Percentiles rank a stretch among this genome's conserved stretches.
phyloP scores from a whole-genome alignment of 2,329 filamentous ascomycete species.

The Pleoardoris graminearum region DNA sequence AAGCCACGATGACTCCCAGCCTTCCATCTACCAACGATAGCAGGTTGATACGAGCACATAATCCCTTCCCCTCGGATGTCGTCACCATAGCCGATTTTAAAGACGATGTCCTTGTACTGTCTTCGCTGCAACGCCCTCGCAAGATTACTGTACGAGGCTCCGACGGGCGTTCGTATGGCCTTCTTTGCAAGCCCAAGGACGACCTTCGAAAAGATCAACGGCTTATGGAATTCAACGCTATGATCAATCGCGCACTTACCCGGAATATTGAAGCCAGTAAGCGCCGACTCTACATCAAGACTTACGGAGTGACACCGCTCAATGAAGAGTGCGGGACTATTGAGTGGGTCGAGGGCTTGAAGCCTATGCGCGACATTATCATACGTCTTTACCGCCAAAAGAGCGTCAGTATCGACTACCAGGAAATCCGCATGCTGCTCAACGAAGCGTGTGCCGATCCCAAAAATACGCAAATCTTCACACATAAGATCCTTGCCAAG shows the following conservation, averaged over 20 bases:
- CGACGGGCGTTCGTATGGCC: slow-evolving; percentile 83
- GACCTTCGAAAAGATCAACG: slow-evolving; percentile 96
- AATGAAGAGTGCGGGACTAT: slow-evolving; percentile 98
- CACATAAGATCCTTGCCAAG: slow-evolving; percentile 65
- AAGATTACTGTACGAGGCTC: slow-evolving; percentile 87
- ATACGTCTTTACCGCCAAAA: slow-evolving; percentile 76
- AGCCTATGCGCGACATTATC: slow-evolving; percentile 89
- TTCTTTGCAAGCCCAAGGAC: slow-evolving; percentile 97
- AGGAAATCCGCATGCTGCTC: slow-evolving; percentile 65
- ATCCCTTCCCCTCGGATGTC: slow-evolving; percentile 83
- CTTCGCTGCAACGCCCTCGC: slow-evolving; percentile 88
- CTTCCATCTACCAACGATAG: slow-evolving; percentile 74
- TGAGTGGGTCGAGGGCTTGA: slow-evolving; percentile 97
- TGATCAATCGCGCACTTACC: slow-evolving; percentile 95
- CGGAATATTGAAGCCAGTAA: slow-evolving; percentile 88
- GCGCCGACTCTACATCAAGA: slow-evolving; percentile 83
- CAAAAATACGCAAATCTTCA: slow-evolving; percentile 72
- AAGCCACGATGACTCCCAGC: slow-evolving; percentile 79
- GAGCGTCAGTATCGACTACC: slow-evolving; percentile 66
- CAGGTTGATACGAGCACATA: slow-evolving; percentile 69
- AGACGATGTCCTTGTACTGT: slow-evolving; percentile 87
- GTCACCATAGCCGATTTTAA: slow-evolving; percentile 80
- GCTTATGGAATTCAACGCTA: slow-evolving; percentile 98
- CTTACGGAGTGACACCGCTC: slow-evolving; percentile 92
- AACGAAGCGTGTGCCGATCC: slow-evolving; percentile 66